These are phyloP conservation scores for Dendrobium nobile DNA, from an alignment of 106 monocot species.

Conservation along the genomic window DNA sequence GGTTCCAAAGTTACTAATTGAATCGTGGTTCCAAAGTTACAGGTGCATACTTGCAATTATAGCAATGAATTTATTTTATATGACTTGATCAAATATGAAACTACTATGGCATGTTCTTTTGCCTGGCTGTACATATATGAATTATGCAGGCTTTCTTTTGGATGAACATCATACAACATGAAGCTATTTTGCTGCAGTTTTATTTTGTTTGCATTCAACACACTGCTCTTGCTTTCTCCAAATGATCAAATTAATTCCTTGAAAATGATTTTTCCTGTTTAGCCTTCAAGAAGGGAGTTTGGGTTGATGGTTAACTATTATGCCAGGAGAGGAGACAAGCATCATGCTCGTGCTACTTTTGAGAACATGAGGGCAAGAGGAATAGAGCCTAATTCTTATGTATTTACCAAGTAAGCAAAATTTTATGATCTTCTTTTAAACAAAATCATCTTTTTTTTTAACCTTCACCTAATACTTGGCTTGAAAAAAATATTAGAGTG, in stretches of 20 bases:
- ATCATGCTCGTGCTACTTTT: constrained; percentile 95
- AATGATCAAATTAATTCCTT: constrained; percentile 3
- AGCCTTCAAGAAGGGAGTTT: constrained; percentile 92
- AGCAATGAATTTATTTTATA: neutral
- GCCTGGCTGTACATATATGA: neutral
- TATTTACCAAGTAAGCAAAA: constrained; percentile 78
- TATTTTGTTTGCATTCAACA: neutral
- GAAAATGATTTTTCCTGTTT: constrained; percentile 15
- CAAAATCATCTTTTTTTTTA: neutral
- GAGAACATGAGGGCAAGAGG: constrained; percentile 98
- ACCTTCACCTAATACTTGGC: neutral
- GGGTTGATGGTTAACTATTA: constrained; percentile 94
- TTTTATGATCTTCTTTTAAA: neutral
- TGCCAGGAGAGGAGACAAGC: constrained; percentile 94
- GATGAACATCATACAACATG: neutral
- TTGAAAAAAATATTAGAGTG: neutral
- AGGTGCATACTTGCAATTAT: neutral
- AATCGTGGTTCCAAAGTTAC: neutral
- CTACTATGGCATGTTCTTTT: neutral
- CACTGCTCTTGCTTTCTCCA: neutral
- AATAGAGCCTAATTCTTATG: constrained; percentile 87
- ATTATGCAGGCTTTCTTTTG: neutral
- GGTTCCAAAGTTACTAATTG: neutral
- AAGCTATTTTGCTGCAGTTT: neutral
- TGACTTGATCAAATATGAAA: neutral